Evolutionary conservation across 1,284 basidiomycete genomes (phyloP), one percentile per base, ranked within the genome.

Genomic region (Coniophora puteana): DNA sequence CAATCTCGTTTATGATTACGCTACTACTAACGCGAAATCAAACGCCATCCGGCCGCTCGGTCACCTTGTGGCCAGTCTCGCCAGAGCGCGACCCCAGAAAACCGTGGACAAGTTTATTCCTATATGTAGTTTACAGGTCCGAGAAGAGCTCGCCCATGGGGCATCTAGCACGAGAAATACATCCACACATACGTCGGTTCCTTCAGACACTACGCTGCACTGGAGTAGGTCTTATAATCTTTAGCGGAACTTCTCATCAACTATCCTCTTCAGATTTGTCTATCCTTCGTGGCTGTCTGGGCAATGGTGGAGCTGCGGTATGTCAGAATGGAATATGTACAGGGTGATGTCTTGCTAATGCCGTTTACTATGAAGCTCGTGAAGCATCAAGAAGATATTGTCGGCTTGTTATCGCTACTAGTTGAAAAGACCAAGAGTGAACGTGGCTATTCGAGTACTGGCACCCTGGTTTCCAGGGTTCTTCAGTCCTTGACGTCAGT

Each of bases 101-200:
- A 89, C 85, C 1, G 77, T 96, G 43, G 74, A 77, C 41, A 86
- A 80, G 54, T 87, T 98, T 61, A 66, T 97, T 49, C 84, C 89
- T 0, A 79, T 84, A 47, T 95, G 91, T 58, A 71, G 78, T 16
- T 66, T 69, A n/a, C 85, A 90, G 53, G 93, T 98, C 42, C 78
- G 84, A 46, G 77, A 83, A 36, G 95, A 99, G 61, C 66, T 99
- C 35, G 87, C 81, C 49, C 81, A 92, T 47, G 96, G 96, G 1
- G 94, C 96, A 0, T 94, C 92, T n/a, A 90, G 89, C 44, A 74
- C 85, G 25, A 74, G 92, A 22, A 97, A 92, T 7, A 98, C 93
- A 2, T 93, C 92, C 0, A 82, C 81, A 5, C 80, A 86, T 48
- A 76, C 80, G 14, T 87, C 91, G 0, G 74, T 90, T 2, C 81